Conservation (phyloP, 768 basidiomycete species). For the Xerocomellus chrysenteron region DNA sequence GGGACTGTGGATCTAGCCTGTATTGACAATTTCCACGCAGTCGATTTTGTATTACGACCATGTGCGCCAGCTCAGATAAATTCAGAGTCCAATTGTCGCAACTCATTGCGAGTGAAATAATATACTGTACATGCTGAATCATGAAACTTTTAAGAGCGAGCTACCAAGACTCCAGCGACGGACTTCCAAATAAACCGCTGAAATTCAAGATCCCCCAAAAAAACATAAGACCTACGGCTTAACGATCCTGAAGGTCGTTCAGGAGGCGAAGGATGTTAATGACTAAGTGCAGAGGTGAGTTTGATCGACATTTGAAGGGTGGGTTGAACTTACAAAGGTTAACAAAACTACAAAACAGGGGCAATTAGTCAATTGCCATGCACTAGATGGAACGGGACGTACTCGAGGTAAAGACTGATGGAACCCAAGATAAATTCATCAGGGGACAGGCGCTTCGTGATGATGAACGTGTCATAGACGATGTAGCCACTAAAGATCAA, state of each 20-base stretch:
- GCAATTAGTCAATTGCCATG: slow-evolving; percentile 13
- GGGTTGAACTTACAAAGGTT: slow-evolving; percentile 70
- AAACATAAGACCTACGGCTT: neutral
- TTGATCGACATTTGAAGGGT: neutral
- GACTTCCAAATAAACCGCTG: neutral
- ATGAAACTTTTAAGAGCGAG: slow-evolving; percentile 4
- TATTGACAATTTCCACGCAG: neutral
- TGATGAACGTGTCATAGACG: slow-evolving; percentile 87
- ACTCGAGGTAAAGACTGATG: slow-evolving; percentile 94
- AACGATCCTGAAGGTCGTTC: slow-evolving; percentile 52
- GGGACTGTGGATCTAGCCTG: neutral
- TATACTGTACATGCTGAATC: slow-evolving; percentile 25
- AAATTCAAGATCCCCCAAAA: neutral
- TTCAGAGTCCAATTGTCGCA: slow-evolving; percentile 8
- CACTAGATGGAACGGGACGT: slow-evolving; percentile 32
- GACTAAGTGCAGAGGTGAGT: slow-evolving; percentile 44
- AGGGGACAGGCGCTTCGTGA: slow-evolving; percentile 84
- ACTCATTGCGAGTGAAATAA: slow-evolving; percentile 12
- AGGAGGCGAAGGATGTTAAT: slow-evolving; percentile 82
- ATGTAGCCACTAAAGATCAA: slow-evolving; percentile 89
- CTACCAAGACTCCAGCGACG: neutral
- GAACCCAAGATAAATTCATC: slow-evolving; percentile 93
- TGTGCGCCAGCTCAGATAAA: neutral
- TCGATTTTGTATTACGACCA: neutral
- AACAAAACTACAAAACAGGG: slow-evolving; percentile 58